Percentiles rank a stretch among this genome's conserved stretches.
These are phyloP conservation scores for Inga leiocalycina DNA, from an alignment of 306 rosid genomes.

Conservation along the genomic window DNA sequence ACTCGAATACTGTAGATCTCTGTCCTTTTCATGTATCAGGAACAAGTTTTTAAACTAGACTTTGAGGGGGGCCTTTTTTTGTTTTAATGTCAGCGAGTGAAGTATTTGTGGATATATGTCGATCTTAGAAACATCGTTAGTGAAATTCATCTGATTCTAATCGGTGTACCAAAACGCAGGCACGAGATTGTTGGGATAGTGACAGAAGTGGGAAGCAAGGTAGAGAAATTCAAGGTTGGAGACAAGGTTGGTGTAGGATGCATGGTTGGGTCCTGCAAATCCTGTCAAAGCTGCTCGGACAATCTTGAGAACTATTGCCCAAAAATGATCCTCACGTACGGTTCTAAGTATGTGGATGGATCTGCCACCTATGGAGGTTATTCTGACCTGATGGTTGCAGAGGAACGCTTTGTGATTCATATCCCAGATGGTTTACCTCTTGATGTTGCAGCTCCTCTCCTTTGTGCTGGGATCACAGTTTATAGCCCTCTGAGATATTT, in stretches of 20 bases:
- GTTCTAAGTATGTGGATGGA: constrained; percentile 41
- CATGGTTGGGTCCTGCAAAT: constrained; percentile 48
- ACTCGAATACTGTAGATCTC: background rate
- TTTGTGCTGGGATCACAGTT: constrained; percentile 62
- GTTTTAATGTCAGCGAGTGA: background rate
- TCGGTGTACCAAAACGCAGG: constrained; percentile 11
- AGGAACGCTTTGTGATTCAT: constrained; percentile 44
- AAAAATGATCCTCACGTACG: constrained; percentile 31
- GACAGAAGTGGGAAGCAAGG: constrained; percentile 47
- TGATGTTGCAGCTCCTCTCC: constrained; percentile 60
- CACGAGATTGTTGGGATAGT: constrained; percentile 47
- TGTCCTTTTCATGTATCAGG: background rate
- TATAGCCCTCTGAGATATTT: constrained; percentile 53
- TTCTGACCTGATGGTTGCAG: constrained; percentile 52
- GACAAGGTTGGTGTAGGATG: constrained; percentile 48
- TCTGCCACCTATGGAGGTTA: constrained; percentile 54
- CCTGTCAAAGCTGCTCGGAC: constrained; percentile 41
- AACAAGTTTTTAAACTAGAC: background rate
- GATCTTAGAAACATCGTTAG: background rate
- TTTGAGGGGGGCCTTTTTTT: background rate
- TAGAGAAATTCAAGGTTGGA: constrained; percentile 37
- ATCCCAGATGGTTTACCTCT: constrained; percentile 51
- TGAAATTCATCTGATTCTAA: background rate
- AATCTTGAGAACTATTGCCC: constrained; percentile 55
- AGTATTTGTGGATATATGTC: background rate